A percentile compares a stretch with the other conserved stretches of the same genome.
Evolutionary conservation across 306 rosid species (phyloP).

Genomic region (Abrus pulchellus): DNA sequence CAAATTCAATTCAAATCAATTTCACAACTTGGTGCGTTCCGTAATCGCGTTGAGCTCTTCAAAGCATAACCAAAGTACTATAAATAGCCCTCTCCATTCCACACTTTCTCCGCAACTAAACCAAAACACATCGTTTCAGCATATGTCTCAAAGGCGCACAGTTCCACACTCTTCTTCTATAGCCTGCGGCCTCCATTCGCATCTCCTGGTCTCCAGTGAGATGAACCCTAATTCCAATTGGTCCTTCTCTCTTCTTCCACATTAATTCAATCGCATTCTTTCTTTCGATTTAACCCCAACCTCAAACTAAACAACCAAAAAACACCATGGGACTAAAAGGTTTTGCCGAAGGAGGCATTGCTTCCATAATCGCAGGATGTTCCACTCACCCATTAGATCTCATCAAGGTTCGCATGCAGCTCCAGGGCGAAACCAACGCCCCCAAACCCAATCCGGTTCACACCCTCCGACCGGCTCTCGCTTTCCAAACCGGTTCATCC

Average conservation of each 20-base stretch:
- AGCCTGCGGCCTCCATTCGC: conserved; percentile 82
- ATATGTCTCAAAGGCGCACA: conserved; percentile 78
- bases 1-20: background rate
- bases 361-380: conserved; percentile 78
- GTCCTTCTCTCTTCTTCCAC: conserved; percentile 22
- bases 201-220: conserved; percentile 90
- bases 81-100: conserved; percentile 1
- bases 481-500: conserved; percentile 49
- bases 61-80: background rate
- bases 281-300: background rate
- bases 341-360: conserved; percentile 79
- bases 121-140: conserved; percentile 35
- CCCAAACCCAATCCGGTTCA: conserved; percentile 52
- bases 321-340: conserved; percentile 73
- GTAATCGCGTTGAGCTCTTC: conserved; percentile 38
- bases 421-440: conserved; percentile 67
- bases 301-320: background rate
- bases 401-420: conserved; percentile 88
- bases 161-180: conserved; percentile 78
- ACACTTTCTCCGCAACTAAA: background rate
- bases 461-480: conserved; percentile 62
- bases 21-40: background rate
- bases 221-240: conserved; percentile 74
- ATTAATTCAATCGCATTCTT: background rate
- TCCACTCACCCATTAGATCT: conserved; percentile 80